Base-by-base conservation (phyloP, 176 grass and related monocot genomes). In the Panicum miliaceum region DNA sequence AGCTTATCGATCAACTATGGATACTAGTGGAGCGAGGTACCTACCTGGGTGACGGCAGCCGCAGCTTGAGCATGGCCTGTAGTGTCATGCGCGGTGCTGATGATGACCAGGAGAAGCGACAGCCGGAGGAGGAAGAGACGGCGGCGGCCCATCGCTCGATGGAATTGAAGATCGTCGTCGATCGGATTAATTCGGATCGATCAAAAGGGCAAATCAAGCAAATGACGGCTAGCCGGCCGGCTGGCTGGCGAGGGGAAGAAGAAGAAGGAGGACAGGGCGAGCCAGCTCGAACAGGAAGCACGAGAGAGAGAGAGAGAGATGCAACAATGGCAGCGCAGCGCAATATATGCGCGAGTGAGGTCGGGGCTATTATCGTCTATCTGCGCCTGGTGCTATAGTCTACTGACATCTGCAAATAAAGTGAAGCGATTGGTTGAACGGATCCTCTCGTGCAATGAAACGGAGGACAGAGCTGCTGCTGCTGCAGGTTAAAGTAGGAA, bases 121-220 rank as follows among this genome's bases (percentile, higher is more conserved):
- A n/a, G n/a, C n/a, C n/a, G 43, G 46, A 66, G 12, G 29, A 82
- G n/a, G 46, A 37, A 18, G 35, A 26, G 29, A 12, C 70, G 54
- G 18, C 68, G 54, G 7, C 73, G 68, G 36, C n/a, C 82, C 82
- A 84, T 84, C 7, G 4, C 37, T 11, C 40, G 19, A 37, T 40
- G 36, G 8, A 38, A 18, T 1, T 1, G 16, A 20, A 38, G 32
- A 36, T 12, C 50, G 15, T 51, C 48, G 51, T 18, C 15, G 64
- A 36, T 38, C 26, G 1, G 4, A 34, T 1, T 1, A 63, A 15
- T 32, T 32, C 29, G 29, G 29, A 32, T 32, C 29, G 16, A 16
- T 16, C 14, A 7, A 54, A 20, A 8, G 22, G 7, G 32, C 18
- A 16, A 32, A 63, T 7, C 3, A 27, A 57, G 7, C 53, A 62